phyloP scores from a whole-genome alignment of 192 early-diverging fungal genomes.

The Entomortierella lignicola region DNA sequence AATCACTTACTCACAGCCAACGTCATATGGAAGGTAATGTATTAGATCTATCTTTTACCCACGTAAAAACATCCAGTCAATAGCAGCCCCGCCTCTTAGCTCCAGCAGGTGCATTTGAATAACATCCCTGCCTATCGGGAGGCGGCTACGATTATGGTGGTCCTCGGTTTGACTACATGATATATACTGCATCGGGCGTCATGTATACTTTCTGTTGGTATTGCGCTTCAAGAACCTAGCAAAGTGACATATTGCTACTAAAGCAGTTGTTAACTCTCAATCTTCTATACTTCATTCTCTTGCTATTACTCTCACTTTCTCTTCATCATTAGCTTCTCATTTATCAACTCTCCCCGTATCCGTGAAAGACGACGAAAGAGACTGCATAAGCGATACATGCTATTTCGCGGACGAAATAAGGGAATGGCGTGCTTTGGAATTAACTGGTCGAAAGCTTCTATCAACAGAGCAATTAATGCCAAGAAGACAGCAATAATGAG shows the following conservation, averaged over 20 bases:
- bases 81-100: conserved; percentile 4
- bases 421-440: conserved; percentile 1
- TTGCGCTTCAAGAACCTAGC: conserved; percentile 1
- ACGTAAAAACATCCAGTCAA: conserved; percentile 2
- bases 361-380: conserved; percentile 19
- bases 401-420: conserved; percentile 17
- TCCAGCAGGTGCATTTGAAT: not conserved
- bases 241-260: not conserved
- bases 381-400: conserved; percentile 21
- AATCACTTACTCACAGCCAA: no score
- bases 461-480: conserved; percentile 26
- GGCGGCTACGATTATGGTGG: conserved; percentile 15
- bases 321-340: no score
- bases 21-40: conserved; percentile 4
- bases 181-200: conserved; percentile 16
- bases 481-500: conserved; percentile 19
- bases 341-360: conserved; percentile 17
- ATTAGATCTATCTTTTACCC: not conserved
- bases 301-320: no score
- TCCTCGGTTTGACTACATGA: conserved; percentile 17
- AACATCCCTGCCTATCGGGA: conserved; percentile 2
- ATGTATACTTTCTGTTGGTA: conserved; percentile 23
- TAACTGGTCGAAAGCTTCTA: conserved; percentile 3
- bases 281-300: no score
- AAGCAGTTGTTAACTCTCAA: conserved; percentile 2